Base-by-base conservation (phyloP, 306 rosid genomes). In the Dalbergia cochinchinensis region DNA sequence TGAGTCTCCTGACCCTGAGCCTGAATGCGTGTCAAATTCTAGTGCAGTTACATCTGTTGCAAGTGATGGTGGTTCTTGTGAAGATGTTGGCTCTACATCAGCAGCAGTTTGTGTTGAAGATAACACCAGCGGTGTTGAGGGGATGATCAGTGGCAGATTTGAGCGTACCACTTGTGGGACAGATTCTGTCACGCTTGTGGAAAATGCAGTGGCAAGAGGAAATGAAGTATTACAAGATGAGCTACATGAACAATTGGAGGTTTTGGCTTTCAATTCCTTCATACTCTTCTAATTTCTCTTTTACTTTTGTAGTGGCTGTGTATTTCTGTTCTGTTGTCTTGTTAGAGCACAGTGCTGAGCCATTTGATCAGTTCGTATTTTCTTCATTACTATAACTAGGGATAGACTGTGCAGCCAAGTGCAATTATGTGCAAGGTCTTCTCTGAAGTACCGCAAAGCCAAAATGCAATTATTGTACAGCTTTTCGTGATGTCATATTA, bases 61-160 rank as follows among this genome's bases (percentile, higher is more conserved):
- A 31, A 90, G 92, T 73, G 92, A 88, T 60, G 85, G 87, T 57
- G 84, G 90, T 66, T 90, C 89, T 77, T 81, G 86, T 72, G 93
- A 88, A 65, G 92, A 88, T 85, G 80, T 65, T 47, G 92, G 87
- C 35, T 87, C 74, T 74, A 85, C 39, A 57, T 73, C 78, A 33
- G 63, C 63, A 69, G 76, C 71, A 47, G 87, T 60, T 57, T 83
- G 57, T 77, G 70, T 77, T 73, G 91, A 82, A 72, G 87, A 80
- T 58, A 83, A 75, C 72, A 39, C 77, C 51, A 73, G 76, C 53
- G 80, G 77, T 76, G 69, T 82, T 39, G 90, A 85, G 69, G 89
- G 78, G 50, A 82, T 81, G 65, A 68, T 22, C 47, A 63, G 65
- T 85, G 47, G 86, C 54, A 48, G 84, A 74, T 45, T 70, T 51